These are phyloP conservation scores for Salvia splendens DNA, from an alignment of 257 asterid genomes.

Conservation along the genomic window DNA sequence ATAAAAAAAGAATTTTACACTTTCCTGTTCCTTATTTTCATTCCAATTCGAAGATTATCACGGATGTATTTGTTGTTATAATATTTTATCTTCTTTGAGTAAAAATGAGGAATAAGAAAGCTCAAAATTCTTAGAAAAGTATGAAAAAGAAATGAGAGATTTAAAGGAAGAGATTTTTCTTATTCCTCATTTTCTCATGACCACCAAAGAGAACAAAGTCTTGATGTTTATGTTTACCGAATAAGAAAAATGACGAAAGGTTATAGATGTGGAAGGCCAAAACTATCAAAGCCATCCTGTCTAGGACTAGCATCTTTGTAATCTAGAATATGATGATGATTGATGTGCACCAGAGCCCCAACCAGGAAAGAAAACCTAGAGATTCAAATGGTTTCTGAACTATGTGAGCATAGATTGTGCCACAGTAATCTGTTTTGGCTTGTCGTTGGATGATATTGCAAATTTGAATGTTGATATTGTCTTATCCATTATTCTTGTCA, in stretches of 20 bases:
- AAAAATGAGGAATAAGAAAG: no score
- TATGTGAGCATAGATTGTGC: not conserved
- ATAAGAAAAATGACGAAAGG: constrained; percentile 4
- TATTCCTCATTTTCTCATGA: no score
- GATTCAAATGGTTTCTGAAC: constrained; percentile 3
- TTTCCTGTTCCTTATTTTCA: no score
- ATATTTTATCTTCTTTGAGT: no score
- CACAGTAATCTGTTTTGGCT: not conserved
- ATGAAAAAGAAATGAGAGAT: no score
- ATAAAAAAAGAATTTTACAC: no score
- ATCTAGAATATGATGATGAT: constrained; percentile 3
- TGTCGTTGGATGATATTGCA: constrained; percentile 9
- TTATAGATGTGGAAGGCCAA: not conserved
- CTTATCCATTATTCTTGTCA: not conserved
- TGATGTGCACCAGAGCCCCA: not conserved
- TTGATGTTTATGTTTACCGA: not conserved
- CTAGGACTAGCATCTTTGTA: not conserved
- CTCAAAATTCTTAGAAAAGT: no score
- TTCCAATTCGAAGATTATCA: no score
- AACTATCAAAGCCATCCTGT: not conserved
- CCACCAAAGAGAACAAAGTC: no score
- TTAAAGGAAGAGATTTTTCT: no score
- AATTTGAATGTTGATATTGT: constrained; percentile 5
- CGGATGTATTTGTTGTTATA: no score
- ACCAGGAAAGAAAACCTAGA: not conserved